phyloP scores from a whole-genome alignment of 2,329 filamentous ascomycete genomes.

The Fusarium sarcochroum region DNA sequence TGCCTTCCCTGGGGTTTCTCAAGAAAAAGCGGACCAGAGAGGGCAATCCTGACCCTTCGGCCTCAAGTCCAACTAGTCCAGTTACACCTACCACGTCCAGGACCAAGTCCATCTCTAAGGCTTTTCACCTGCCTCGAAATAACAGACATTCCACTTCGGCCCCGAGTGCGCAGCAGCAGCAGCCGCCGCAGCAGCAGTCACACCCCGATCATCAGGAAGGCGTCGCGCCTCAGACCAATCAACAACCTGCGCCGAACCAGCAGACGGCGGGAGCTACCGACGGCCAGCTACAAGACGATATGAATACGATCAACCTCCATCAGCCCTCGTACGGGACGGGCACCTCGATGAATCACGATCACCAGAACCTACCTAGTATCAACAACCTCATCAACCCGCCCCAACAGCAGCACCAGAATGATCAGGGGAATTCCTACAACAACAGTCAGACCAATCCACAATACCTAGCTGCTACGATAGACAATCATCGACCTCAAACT shows the following conservation, averaged over 20 bases:
- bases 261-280: slow-evolving; percentile 40
- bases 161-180: slow-evolving; percentile 38
- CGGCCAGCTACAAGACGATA: slow-evolving; percentile 44
- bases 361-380: slow-evolving; percentile 83
- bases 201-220: slow-evolving; percentile 45
- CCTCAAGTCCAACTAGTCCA: slow-evolving; percentile 75
- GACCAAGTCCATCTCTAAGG: slow-evolving; percentile 62
- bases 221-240: slow-evolving; percentile 36
- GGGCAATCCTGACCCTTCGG: slow-evolving; percentile 78
- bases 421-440: slow-evolving; percentile 53
- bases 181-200: slow-evolving; percentile 31
- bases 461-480: slow-evolving; percentile 49
- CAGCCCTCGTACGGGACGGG: slow-evolving; percentile 47
- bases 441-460: slow-evolving; percentile 44
- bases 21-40: slow-evolving; percentile 99
- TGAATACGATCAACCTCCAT: slow-evolving; percentile 50
- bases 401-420: slow-evolving; percentile 57
- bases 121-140: slow-evolving; percentile 61
- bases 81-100: slow-evolving; percentile 68
- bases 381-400: slow-evolving; percentile 82
- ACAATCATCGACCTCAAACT: slow-evolving; percentile 48
- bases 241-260: slow-evolving; percentile 35
- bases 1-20: slow-evolving; percentile 96
- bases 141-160: slow-evolving; percentile 51
- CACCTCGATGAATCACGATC: slow-evolving; percentile 57